phyloP scores from a whole-genome alignment of 768 basidiomycete genomes.

The Suillus subluteus region DNA sequence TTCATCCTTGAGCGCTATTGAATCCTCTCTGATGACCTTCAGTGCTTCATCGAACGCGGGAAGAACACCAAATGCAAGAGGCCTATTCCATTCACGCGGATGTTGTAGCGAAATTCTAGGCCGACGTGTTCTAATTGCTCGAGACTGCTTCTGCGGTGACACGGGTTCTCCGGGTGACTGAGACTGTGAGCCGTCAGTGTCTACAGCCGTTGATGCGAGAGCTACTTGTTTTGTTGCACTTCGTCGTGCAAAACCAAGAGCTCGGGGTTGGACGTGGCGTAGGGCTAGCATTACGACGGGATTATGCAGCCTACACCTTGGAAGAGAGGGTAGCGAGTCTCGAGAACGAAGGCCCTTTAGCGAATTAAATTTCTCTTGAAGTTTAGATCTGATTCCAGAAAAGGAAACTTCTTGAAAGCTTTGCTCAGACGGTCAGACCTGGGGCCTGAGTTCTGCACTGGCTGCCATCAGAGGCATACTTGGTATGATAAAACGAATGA shows the following conservation, averaged over 20 bases:
- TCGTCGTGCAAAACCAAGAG: constrained; percentile 15
- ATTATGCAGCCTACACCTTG: neutral
- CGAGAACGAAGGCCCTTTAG: neutral
- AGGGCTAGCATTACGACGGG: constrained; percentile 21
- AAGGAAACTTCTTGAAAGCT: neutral
- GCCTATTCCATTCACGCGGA: constrained; percentile 67
- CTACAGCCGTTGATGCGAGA: constrained; percentile 11
- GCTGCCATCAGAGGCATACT: neutral
- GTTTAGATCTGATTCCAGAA: neutral
- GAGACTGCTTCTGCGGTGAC: constrained; percentile 12
- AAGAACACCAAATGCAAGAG: constrained; percentile 62
- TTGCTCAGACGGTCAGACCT: too few relatives aligned
- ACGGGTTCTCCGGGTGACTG: constrained; percentile 7
- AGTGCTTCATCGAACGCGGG: constrained; percentile 89
- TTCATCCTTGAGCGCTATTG: constrained; percentile 44
- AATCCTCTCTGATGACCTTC: constrained; percentile 67
- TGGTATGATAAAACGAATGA: neutral
- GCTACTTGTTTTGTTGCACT: constrained; percentile 14
- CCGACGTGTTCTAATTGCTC: constrained; percentile 39
- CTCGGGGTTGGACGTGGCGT: constrained; percentile 16
- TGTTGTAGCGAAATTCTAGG: constrained; percentile 53
- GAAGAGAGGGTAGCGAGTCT: neutral
- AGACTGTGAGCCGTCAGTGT: constrained; percentile 6
- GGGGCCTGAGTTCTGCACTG: neutral
- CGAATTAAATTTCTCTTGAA: neutral